Base-by-base conservation (phyloP, 2,329 filamentous ascomycete genomes). In the Cladobotryum protrusum region DNA sequence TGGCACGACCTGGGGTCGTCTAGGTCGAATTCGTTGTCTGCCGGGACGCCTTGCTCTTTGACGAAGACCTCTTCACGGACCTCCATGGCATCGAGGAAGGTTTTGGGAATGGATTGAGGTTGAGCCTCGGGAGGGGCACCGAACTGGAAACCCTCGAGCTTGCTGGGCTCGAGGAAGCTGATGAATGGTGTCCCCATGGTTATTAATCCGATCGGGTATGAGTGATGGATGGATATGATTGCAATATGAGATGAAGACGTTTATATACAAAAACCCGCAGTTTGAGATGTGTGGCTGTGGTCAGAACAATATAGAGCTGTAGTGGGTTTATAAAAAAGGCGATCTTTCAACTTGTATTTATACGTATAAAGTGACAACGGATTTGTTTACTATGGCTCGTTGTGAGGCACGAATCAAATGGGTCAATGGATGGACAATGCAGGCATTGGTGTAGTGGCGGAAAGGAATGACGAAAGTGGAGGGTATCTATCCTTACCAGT, bases 1-100 rank as follows among this genome's bases (percentile, higher is more conserved):
- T 96, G 90, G 70, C 85, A 92, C 57, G 82, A 85, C 34, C 87
- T 79, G 1, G 77, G 57, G 65, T 97, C 92, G 63, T 96, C 89
- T 1, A 76, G 71, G 71, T 96, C 92, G 56, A 89, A 77, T 66
- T 97, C 91, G 56, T 82, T 80, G 35, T 86, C 81, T 1, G 82
- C 67, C 0, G 78, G 73, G 13, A 82, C 71, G 0, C 67, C 59
- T 59, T 86, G 82, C 60, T 85, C 83, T 7, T 69, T 35, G 19
- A 85, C 77, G 58, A 83, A 86, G 47, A 86, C 82, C 15, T 67
- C 60, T 53, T 80, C 71, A 34, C 83, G 79, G 40, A 86, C 76
- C 47, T 70, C 66, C 81, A 86, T 84, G 54, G 80, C 80, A 57
- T 85, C 80, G 43, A 78, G 66, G 66, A 89, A 88, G 37, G 73